These are phyloP conservation scores for Erysiphe pulchra DNA, from an alignment of 2,329 filamentous ascomycete species.

Conservation along the genomic window DNA sequence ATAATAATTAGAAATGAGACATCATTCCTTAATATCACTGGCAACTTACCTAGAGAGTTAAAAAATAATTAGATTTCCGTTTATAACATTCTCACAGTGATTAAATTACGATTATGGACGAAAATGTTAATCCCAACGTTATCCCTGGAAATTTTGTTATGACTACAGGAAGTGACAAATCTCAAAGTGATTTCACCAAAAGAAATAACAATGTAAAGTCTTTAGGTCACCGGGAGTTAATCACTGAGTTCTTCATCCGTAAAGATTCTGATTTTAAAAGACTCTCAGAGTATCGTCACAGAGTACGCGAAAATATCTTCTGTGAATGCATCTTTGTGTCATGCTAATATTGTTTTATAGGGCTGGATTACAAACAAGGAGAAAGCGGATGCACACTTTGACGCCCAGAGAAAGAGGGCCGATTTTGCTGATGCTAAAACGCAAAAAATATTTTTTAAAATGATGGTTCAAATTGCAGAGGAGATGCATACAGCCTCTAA, in stretches of 20 bases:
- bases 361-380: constrained; percentile 15
- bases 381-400: constrained; percentile 19
- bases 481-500: constrained; percentile 16
- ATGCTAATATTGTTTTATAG: neutral
- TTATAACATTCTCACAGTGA: too few species aligned
- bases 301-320: neutral
- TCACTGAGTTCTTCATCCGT: neutral
- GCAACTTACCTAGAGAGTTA: too few species aligned
- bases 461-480: constrained; percentile 19
- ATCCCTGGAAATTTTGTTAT: too few species aligned
- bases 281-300: neutral
- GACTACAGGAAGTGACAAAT: too few species aligned
- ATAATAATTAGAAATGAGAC: too few species aligned
- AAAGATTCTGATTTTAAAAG: neutral
- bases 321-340: neutral
- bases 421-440: constrained; percentile 12
- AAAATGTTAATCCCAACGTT: too few species aligned
- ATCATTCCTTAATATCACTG: too few species aligned
- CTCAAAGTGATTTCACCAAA: too few species aligned
- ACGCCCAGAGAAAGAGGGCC: constrained; percentile 15
- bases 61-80: too few species aligned
- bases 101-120: too few species aligned
- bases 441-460: neutral
- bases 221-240: too few species aligned
- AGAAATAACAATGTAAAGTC: too few species aligned